Base-by-base conservation (phyloP, 768 basidiomycete species). In the Boletus sp. region DNA sequence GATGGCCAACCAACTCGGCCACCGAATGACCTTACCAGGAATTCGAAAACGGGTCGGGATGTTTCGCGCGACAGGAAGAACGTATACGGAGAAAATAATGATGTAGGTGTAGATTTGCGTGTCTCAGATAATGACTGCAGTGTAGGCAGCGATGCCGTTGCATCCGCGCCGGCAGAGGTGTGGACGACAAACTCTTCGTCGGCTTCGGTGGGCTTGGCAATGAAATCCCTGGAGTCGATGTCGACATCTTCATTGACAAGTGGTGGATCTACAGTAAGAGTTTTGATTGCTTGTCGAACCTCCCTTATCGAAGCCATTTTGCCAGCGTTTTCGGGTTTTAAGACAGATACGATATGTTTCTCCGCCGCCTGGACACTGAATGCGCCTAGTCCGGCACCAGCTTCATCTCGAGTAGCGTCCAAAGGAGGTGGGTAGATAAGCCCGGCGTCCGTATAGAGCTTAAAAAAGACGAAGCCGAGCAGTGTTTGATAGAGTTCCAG, bases 401-500 rank as follows among this genome's bases (percentile, higher is more conserved):
- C 77, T 65, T 95, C 95, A 63, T 96, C 91, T 65, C 90, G 90
- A 59, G 78, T 80, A 32, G 72, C 64, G 67, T 99, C 94, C 55
- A 97, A 68, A 13, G 92, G 89, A 0, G 97, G 96, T n/a, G 97
- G 97, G 67, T 99, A 99, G 27, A 93, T 84, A 45, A 98, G 79
- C 58, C 90, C 90, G 35, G 81, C 81, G 66, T 98, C 94, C n/a
- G 90, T 87, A 75, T 93, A 99, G n/a, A 99, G 83, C 75, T 96
- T 97, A 82, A 93, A 99, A 68, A 97, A 85, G 21, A 93, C 88
- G 67, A 99, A 99, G 7, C 92, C 93, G 29, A 98, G 84, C 9
- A 98, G 75, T 1, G 96, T 98, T 73, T 98, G 94, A 72, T 99
- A 98, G 10, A 99, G 82, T 70, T 99, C 97, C 64, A 99, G 75